Evolutionary conservation across 345 rosid genomes (phyloP), one percentile per base, ranked within the genome.

Genomic region (Ceriops decandra): DNA sequence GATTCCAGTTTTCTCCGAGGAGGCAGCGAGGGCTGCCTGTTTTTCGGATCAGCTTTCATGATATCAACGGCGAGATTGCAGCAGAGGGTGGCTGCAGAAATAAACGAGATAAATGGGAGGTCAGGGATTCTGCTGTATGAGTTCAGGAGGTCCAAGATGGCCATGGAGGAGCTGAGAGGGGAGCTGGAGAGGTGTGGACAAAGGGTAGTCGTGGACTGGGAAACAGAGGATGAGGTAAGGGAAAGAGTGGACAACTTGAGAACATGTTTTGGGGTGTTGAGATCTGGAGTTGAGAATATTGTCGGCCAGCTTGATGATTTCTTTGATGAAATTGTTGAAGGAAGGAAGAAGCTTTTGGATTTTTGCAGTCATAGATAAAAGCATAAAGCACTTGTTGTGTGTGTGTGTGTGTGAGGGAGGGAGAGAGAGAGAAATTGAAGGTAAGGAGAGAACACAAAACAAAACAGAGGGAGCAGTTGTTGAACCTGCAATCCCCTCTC

Each of bases 291-390:
- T 32, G 97, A 93, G 64, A 85, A 80, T 65, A 78, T 91, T 62
- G 82, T 85, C 22, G 86, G 76, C 17, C 88, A 89, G 62, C 83
- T 93, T 72, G 97, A 93, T 82, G 99, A 93, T 79, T 93, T 93
- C 82, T 87, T 93, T 77, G 99, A 93, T 82, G 99, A 93, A 76
- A 93, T 93, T 81, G 97, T 90, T 77, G 99, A 93, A 79, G 97
- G 91, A 5, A 91, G 99, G 79, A 88, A 91, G 91, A 82, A 84
- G 86, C 97, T 93, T 74, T 85, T 86, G 82, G 93, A 90, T 83
- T 88, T 89, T 71, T 91, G 97, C 87, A 93, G 96, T 65, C 96
- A 89, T 73, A 85, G 87, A 72, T 77, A 85, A 76, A 66, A 51
- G 49, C 17, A n/a, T 2, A 11, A 35, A 20, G 17, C 28, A 28